Percentiles rank a stretch among this genome's conserved stretches.
These are phyloP conservation scores for Seiridium unicorne DNA, from an alignment of 2,329 filamentous ascomycete genomes.

Conservation along the genomic window DNA sequence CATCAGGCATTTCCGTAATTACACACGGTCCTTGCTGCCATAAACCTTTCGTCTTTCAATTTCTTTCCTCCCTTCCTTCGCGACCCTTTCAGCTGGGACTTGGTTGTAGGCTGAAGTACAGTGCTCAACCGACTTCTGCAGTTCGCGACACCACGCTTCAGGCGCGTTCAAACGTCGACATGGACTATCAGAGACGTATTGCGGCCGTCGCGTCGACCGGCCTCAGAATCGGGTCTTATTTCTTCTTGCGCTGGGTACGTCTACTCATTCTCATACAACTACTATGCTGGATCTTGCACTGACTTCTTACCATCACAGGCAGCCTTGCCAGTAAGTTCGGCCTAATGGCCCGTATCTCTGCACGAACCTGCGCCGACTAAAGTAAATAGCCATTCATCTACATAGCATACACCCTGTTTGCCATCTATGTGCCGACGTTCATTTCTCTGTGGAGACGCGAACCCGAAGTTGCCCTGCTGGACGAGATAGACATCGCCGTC, in stretches of 20 bases:
- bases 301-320: slow-evolving; percentile 17
- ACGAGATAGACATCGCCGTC: slow-evolving; percentile 56
- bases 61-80: not conserved
- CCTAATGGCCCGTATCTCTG: not conserved
- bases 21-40: not conserved
- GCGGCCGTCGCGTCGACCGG: slow-evolving; percentile 9
- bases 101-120: not conserved
- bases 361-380: not conserved
- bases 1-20: not conserved
- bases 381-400: slow-evolving; percentile 22
- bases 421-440: slow-evolving; percentile 65
- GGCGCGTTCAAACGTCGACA: not conserved
- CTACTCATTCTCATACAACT: not conserved
- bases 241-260: slow-evolving; percentile 14
- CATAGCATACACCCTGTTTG: slow-evolving; percentile 59
- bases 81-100: not conserved
- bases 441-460: slow-evolving; percentile 56
- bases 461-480: slow-evolving; percentile 56
- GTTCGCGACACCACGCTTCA: too few relatives aligned
- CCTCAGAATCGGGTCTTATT: slow-evolving; percentile 10
- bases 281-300: slow-evolving; percentile 10
- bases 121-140: too few relatives aligned
- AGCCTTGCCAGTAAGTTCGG: slow-evolving; percentile 23
- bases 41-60: not conserved
- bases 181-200: slow-evolving; percentile 3